These are phyloP conservation scores for Aspergillus panamensis DNA, from an alignment of 495 filamentous ascomycete species.

Conservation along the genomic window DNA sequence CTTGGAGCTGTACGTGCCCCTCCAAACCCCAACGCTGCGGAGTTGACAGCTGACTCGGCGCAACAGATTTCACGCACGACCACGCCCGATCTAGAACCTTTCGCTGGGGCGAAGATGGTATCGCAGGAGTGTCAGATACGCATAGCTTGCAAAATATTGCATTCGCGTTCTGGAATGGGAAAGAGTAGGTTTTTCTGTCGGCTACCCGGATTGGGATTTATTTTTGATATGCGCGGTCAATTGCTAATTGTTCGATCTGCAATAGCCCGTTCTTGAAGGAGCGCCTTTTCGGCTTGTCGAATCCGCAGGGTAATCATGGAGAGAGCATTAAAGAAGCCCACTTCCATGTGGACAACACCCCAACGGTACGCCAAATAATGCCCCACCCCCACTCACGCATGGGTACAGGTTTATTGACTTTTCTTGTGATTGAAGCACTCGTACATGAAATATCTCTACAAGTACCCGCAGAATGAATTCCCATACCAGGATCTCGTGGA, in stretches of 20 bases:
- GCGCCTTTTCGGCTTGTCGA: slow-evolving; percentile 87
- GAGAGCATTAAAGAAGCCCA: slow-evolving; percentile 95
- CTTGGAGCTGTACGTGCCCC: slow-evolving; percentile 79
- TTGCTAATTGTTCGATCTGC: slow-evolving; percentile 13
- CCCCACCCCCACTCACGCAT: not conserved
- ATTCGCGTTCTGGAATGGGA: slow-evolving; percentile 96
- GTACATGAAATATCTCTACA: slow-evolving; percentile 99
- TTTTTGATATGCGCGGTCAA: no score
- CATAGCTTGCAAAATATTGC: slow-evolving; percentile 88
- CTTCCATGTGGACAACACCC: slow-evolving; percentile 94
- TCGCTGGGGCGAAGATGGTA: slow-evolving; percentile 96
- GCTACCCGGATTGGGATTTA: not conserved
- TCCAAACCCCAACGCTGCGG: not conserved
- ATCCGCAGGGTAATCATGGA: slow-evolving; percentile 94
- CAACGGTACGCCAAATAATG: slow-evolving; percentile 41
- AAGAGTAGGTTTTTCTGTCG: slow-evolving; percentile 62
- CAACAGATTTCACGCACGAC: slow-evolving; percentile 85
- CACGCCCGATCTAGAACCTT: slow-evolving; percentile 82
- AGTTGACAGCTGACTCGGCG: slow-evolving; percentile 4
- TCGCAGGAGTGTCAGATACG: slow-evolving; percentile 90
- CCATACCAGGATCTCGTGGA: slow-evolving; percentile 84
- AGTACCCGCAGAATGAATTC: slow-evolving; percentile 88
- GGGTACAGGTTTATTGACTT: slow-evolving; percentile 18
- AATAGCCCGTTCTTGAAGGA: slow-evolving; percentile 86
- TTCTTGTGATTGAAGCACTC: slow-evolving; percentile 65